Conservation (phyloP, 768 basidiomycete species). For the Mrakia frigida region DNA sequence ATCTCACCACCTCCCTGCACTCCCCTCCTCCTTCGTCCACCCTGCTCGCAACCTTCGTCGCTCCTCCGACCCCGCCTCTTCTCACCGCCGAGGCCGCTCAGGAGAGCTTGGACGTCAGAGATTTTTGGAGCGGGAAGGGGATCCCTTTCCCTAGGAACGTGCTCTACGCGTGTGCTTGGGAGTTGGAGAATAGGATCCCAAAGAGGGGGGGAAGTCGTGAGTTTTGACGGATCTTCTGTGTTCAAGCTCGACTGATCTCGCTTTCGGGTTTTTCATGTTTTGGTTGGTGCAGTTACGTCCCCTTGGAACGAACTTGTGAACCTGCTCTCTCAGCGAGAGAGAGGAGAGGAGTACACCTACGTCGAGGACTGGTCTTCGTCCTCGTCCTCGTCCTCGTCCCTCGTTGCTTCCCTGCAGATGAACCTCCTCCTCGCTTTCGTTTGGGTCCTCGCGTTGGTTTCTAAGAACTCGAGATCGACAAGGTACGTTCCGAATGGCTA, state of each 20-base stretch:
- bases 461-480: neutral
- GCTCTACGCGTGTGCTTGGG: neutral
- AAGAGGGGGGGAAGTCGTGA: neutral
- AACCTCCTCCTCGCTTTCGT: neutral
- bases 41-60: neutral
- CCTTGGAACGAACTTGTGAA: neutral
- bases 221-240: neutral
- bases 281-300: neutral
- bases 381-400: neutral
- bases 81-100: neutral
- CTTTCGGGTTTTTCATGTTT: too few species aligned
- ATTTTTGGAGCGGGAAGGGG: neutral
- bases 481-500: neutral
- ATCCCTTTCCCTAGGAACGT: neutral
- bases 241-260: neutral
- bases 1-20: neutral
- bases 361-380: neutral
- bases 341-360: neutral
- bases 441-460: neutral
- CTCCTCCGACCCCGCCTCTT: neutral
- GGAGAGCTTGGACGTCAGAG: neutral
- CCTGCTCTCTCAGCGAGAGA: neutral
- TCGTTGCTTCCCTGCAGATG: neutral
- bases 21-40: neutral
- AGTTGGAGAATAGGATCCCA: neutral